Base-by-base conservation (phyloP, 306 rosid species). In the Carpinus fangiana region DNA sequence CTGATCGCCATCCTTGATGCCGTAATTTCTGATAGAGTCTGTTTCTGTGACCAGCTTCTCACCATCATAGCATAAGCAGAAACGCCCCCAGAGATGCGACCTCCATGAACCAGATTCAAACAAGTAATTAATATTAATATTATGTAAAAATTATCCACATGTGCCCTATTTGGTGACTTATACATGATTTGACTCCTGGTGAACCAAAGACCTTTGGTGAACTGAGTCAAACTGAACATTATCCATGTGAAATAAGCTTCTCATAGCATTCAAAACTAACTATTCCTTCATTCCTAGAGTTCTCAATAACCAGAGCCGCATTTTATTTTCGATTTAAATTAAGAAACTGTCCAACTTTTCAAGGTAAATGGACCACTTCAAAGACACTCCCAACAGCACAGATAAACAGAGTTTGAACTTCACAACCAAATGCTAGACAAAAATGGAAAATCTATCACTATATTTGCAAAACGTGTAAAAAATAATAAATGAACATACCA, bases 1-100 rank as follows among this genome's bases (percentile, higher is more conserved):
- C 98, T 92, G 93, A 79, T 87, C 97, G 79, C 93, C 93, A 62
- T 94, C 98, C 79, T 82, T 87, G 80, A 94, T 82, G 67, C 97
- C 92, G 66, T 84, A 87, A 70, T 85, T 80, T 82, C 72, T 81
- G 76, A 94, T 80, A 76, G 55, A 74, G 66, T 88, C 89, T 3
- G 81, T 73, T 55, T 89, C 97, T 6, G 81, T 45, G 38, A 92
- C 66, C 79, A 94, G 81, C 84, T 90, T 92, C 62, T 78, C 91
- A 80, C 87, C 97, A 60, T 79, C 85, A 79, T 76, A 90, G 87
- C 91, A 84, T 82, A 92, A 87, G 89, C 97, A 94, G 86, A 94
- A 92, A 84, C 86, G 88, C 48, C 97, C 90, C 98, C 98, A 94
- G 54, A 94, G 89, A 69, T 84, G 97, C 26, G 85, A 80, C 98